Evolutionary conservation across 495 filamentous ascomycete genomes (phyloP).

Genomic region (Jackrogersella minutella): DNA sequence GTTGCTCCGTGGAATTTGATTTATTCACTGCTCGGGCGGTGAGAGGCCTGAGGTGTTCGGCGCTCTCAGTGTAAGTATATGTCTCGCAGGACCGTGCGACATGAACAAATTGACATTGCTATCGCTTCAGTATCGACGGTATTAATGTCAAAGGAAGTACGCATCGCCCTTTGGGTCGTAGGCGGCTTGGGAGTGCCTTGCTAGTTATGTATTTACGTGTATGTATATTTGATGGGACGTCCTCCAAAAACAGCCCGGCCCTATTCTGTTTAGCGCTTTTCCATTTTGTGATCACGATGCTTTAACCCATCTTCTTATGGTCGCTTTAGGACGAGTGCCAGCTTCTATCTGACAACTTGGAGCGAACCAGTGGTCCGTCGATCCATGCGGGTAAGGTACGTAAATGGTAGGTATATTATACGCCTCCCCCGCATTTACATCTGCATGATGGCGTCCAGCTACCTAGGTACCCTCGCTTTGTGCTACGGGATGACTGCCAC

Average conservation of each 20-base stretch:
- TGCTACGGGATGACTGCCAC: conserved; percentile 9
- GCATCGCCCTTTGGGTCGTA: conserved; percentile 11
- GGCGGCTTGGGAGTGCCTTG: conserved; percentile 12
- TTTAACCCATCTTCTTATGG: conserved; percentile 40
- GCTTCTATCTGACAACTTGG: conserved; percentile 29
- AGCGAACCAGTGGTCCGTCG: conserved; percentile 35
- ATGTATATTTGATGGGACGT: conserved; percentile 25
- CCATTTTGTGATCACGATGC: conserved; percentile 39
- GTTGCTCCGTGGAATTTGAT: not conserved
- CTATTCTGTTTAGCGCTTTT: conserved; percentile 33
- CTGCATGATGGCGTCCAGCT: conserved; percentile 27
- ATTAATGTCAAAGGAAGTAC: conserved; percentile 15
- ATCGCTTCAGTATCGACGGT: conserved; percentile 12
- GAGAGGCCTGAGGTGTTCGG: not conserved
- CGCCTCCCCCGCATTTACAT: conserved; percentile 38
- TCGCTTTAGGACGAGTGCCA: conserved; percentile 28
- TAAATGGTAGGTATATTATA: conserved; percentile 7
- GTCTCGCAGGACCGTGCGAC: not conserved
- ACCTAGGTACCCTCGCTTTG: conserved; percentile 13
- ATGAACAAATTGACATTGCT: conserved; percentile 8
- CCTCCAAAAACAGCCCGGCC: conserved; percentile 10
- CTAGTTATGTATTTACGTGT: conserved; percentile 29
- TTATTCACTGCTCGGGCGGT: not conserved
- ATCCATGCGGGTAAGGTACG: conserved; percentile 37
- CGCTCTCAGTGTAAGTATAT: not conserved